phyloP scores from a whole-genome alignment of 495 filamentous ascomycete species.

The Podospora comata region DNA sequence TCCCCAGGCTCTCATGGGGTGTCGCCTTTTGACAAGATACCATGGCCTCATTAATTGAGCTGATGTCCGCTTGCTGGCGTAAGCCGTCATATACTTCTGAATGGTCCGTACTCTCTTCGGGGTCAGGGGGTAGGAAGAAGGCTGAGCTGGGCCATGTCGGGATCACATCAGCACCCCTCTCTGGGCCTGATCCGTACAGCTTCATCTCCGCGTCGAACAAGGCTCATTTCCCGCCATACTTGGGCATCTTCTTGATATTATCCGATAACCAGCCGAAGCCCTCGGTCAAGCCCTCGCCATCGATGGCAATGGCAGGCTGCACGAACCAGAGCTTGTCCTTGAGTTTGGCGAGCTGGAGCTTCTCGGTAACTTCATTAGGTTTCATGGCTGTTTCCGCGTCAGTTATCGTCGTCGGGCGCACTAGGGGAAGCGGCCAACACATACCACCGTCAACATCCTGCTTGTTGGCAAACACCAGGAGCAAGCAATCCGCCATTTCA shows the following conservation, averaged over 20 bases:
- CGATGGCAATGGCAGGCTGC: slow-evolving; percentile 90
- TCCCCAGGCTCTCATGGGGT: not conserved
- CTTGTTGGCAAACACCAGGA: slow-evolving; percentile 97
- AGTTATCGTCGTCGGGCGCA: not conserved
- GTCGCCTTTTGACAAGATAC: not conserved
- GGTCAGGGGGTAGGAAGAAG: not conserved
- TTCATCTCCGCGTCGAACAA: not conserved
- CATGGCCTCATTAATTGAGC: not conserved
- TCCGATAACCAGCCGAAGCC: slow-evolving; percentile 91
- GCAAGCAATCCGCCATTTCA: slow-evolving; percentile 94
- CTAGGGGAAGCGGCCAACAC: slow-evolving; percentile 25
- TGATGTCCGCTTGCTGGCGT: not conserved
- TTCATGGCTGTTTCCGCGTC: slow-evolving; percentile 62
- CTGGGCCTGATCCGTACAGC: not conserved
- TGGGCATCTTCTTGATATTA: slow-evolving; percentile 77
- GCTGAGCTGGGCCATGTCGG: not conserved
- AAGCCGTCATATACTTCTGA: not conserved
- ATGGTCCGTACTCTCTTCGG: not conserved
- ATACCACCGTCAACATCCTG: slow-evolving; percentile 85
- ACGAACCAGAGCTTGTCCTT: slow-evolving; percentile 96
- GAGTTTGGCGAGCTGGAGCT: slow-evolving; percentile 76
- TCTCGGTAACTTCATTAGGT: slow-evolving; percentile 80
- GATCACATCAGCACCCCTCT: not conserved
- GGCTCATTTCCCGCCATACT: slow-evolving; percentile 48
- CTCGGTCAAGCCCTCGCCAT: slow-evolving; percentile 90